A percentile compares a stretch with the other conserved stretches of the same genome.
phyloP scores from a whole-genome alignment of 305 asterid genomes.

The Nicotiana rustica region DNA sequence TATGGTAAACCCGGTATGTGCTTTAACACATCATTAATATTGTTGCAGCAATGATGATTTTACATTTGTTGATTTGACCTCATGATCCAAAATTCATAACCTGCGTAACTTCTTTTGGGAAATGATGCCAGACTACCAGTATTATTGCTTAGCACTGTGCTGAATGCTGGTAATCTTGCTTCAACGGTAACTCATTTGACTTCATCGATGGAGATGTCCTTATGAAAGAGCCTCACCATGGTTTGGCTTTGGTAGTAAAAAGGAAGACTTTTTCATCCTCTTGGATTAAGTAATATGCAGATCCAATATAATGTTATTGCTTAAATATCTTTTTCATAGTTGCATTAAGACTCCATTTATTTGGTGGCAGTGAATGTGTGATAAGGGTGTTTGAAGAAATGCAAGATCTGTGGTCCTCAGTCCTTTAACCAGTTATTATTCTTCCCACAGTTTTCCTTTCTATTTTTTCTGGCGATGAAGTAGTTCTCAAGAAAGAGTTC shows the following conservation, averaged over 20 bases:
- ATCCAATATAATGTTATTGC: background rate
- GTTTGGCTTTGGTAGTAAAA: background rate
- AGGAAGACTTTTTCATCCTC: background rate
- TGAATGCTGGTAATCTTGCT: constrained; percentile 25
- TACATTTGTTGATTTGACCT: background rate
- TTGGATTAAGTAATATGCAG: constrained; percentile 21
- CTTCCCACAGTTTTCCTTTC: constrained; percentile 52
- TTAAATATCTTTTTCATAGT: background rate
- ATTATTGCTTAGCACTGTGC: background rate
- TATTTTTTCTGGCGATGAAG: constrained; percentile 40
- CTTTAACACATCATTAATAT: background rate
- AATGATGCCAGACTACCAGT: background rate
- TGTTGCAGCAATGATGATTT: background rate
- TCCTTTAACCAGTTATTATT: constrained; percentile 28
- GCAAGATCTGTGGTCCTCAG: background rate
- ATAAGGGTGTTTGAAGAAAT: constrained; percentile 24
- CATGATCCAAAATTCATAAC: background rate
- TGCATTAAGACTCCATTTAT: background rate
- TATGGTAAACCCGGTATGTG: constrained; percentile 58
- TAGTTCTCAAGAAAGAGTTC: constrained; percentile 47
- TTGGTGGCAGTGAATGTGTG: constrained; percentile 24
- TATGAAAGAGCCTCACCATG: background rate
- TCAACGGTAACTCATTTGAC: background rate
- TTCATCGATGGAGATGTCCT: too few relatives aligned
- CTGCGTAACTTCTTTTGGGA: background rate